Evolutionary conservation across 2,329 filamentous ascomycete genomes (phyloP).

Genomic region (Xylariaceae sp.): DNA sequence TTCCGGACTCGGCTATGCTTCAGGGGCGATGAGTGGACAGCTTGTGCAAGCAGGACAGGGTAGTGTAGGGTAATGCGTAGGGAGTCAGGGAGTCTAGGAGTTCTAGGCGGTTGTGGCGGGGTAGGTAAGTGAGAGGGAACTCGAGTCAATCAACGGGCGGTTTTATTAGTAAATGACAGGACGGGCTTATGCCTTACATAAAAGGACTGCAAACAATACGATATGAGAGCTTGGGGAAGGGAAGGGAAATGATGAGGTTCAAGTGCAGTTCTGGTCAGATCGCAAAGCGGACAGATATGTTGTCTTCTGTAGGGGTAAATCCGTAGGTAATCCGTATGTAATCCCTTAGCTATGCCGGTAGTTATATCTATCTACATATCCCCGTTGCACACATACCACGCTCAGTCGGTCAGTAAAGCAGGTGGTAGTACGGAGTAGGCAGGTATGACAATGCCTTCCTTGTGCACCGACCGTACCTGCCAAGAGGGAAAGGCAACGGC

Average conservation of each 20-base stretch:
- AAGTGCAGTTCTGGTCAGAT: neutral
- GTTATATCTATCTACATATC: too few relatives aligned
- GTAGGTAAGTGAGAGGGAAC: neutral
- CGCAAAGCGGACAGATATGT: neutral
- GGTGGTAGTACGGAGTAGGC: too few relatives aligned
- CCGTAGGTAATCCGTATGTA: neutral
- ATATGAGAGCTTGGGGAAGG: too few relatives aligned
- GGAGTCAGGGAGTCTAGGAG: neutral
- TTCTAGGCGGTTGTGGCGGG: neutral
- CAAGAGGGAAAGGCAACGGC: neutral
- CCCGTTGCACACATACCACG: too few relatives aligned
- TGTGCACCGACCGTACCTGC: neutral
- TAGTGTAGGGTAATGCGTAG: neutral
- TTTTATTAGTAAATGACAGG: neutral
- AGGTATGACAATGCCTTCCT: neutral
- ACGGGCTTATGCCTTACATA: neutral
- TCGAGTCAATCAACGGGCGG: neutral
- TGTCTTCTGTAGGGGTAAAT: neutral
- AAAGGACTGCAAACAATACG: neutral
- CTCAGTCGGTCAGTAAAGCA: too few relatives aligned
- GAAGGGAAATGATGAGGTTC: neutral
- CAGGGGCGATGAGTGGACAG: neutral
- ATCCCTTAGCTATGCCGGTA: too few relatives aligned
- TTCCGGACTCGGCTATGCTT: neutral
- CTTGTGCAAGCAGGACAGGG: neutral